phyloP scores from a whole-genome alignment of 495 filamentous ascomycete genomes.

The Ramalina intermedia region DNA sequence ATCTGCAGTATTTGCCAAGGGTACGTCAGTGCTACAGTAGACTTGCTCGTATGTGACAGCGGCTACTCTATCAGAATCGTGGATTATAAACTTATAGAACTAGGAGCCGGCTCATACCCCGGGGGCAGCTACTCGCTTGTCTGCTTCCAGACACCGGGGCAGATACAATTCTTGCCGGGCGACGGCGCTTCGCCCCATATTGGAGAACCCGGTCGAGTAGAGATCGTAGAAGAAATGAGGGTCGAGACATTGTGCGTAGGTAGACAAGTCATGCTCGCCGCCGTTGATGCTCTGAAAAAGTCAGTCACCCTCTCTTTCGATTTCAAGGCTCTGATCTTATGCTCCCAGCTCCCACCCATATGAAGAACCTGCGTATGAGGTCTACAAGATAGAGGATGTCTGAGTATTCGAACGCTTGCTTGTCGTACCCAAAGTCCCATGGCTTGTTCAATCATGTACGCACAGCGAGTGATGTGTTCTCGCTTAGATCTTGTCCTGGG shows the following conservation, averaged over 20 bases:
- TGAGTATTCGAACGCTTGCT: conserved; percentile 18
- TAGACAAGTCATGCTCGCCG: conserved; percentile 29
- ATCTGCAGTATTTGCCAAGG: conserved; percentile 29
- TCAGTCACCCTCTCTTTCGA: background rate
- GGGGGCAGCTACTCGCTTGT: conserved; percentile 29
- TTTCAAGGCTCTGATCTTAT: background rate
- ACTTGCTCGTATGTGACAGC: background rate
- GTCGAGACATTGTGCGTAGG: conserved; percentile 41
- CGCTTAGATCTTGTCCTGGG: no score
- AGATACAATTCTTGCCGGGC: conserved; percentile 28
- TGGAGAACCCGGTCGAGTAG: conserved; percentile 25
- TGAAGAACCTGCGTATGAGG: conserved; percentile 61
- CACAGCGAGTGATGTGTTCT: no score
- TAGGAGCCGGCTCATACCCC: conserved; percentile 29
- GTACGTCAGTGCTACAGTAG: background rate
- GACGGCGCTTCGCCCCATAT: conserved; percentile 25
- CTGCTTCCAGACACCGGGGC: conserved; percentile 28
- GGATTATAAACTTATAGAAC: background rate
- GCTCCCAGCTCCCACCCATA: conserved; percentile 54
- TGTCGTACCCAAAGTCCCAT: background rate
- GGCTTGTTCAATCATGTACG: background rate
- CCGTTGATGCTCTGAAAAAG: conserved; percentile 26
- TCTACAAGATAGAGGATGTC: conserved; percentile 59
- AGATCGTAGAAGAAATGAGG: conserved; percentile 36
- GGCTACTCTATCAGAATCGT: background rate